Evolutionary conservation across 1,284 basidiomycete genomes (phyloP).

Genomic region (Pseudozyma flocculosa): DNA sequence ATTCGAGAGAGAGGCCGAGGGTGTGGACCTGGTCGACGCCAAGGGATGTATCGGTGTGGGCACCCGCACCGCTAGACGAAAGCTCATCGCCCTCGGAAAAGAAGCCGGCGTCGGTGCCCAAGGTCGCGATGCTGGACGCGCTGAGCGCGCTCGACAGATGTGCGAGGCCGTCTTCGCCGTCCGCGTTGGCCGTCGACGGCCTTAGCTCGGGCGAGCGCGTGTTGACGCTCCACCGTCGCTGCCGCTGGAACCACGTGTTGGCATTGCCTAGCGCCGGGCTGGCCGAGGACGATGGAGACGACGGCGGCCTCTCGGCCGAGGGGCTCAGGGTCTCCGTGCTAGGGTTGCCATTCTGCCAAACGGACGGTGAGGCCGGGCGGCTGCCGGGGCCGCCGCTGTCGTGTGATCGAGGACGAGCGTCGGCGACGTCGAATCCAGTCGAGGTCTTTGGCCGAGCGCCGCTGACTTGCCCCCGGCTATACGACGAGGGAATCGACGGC

Average conservation of each 20-base stretch:
- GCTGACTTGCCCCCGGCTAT: not conserved
- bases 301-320: not conserved
- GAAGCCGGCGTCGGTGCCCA: slow-evolving; percentile 17
- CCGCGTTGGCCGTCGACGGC: not conserved
- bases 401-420: slow-evolving; percentile 7
- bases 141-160: slow-evolving; percentile 18
- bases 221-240: slow-evolving; percentile 3
- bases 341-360: slow-evolving; percentile 16
- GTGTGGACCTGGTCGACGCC: slow-evolving; percentile 30
- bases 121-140: slow-evolving; percentile 21
- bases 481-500: not conserved
- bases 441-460: slow-evolving; percentile 17
- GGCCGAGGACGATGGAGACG: not conserved
- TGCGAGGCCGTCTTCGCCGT: slow-evolving; percentile 4
- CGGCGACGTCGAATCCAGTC: slow-evolving; percentile 14
- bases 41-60: slow-evolving; percentile 19
- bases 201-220: not conserved
- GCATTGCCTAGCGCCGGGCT: not conserved
- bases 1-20: slow-evolving; percentile 28
- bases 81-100: slow-evolving; percentile 25
- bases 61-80: too few species aligned
- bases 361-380: slow-evolving; percentile 2
- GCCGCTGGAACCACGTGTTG: slow-evolving; percentile 1
- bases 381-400: too few species aligned
- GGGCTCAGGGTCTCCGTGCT: slow-evolving; percentile 34